Conservation (phyloP, 192 early-diverging fungal species). For the Glomus cerebriforme region DNA sequence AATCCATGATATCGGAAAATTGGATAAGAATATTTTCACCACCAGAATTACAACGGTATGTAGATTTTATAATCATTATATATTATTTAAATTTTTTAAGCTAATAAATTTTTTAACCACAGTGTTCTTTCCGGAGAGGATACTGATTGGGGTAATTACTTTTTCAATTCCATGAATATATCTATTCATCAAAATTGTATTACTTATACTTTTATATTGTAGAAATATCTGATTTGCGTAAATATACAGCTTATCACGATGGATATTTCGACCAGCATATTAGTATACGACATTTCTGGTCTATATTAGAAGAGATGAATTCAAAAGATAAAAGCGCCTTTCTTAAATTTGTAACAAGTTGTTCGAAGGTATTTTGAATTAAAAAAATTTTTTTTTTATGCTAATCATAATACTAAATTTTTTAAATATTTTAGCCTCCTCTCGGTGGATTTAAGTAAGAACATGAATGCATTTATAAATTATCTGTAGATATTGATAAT, state of each 20-base stretch:
- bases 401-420: neutral
- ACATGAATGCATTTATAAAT: neutral
- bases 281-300: conserved; percentile 70
- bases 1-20: conserved; percentile 67
- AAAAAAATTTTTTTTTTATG: neutral
- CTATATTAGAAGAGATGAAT: conserved; percentile 58
- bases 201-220: too few relatives aligned
- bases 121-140: conserved; percentile 65
- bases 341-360: conserved; percentile 78
- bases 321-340: conserved; percentile 66
- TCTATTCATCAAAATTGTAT: conserved; percentile 33
- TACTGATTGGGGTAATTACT: conserved; percentile 55
- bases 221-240: conserved; percentile 63
- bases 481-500: too few relatives aligned
- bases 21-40: conserved; percentile 91
- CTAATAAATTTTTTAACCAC: neutral
- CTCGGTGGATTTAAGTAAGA: conserved; percentile 60
- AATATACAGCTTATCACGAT: conserved; percentile 65
- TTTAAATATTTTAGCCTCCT: conserved; percentile 49
- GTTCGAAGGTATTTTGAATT: conserved; percentile 62
- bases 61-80: neutral
- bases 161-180: neutral
- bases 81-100: neutral
- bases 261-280: conserved; percentile 74
- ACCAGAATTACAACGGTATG: conserved; percentile 73